Conservation (phyloP, 1,139 yeast genomes). For the Yamadazyma spencermartinsiae region DNA sequence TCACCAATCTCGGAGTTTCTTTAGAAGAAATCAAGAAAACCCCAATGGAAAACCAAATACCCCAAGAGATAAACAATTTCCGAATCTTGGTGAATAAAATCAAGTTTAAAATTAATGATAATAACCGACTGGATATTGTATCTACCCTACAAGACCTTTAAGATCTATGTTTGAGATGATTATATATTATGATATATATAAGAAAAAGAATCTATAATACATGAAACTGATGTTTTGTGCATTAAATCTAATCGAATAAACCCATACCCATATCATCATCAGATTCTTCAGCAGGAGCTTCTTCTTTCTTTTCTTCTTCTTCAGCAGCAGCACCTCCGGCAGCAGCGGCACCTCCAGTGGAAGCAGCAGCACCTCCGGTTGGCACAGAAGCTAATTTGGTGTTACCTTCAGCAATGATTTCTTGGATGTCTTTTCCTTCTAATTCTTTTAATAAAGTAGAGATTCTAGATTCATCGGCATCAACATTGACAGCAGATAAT, state of each 20-base stretch:
- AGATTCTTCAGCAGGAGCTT: slow-evolving; percentile 42
- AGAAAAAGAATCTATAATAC: slow-evolving; percentile 3
- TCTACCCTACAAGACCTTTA: slow-evolving; percentile 3
- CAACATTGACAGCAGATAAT: slow-evolving; percentile 75
- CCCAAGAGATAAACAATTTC: slow-evolving; percentile 29
- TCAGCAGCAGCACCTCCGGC: slow-evolving; percentile 42
- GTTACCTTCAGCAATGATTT: slow-evolving; percentile 78
- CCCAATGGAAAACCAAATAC: not conserved
- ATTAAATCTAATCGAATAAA: slow-evolving; percentile 67
- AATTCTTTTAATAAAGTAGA: slow-evolving; percentile 64
- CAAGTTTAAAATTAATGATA: slow-evolving; percentile 15
- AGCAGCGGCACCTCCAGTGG: slow-evolving; percentile 49
- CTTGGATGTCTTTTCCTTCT: slow-evolving; percentile 76
- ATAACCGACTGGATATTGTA: slow-evolving; percentile 9
- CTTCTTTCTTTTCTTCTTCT: slow-evolving; percentile 39
- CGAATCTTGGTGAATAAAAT: slow-evolving; percentile 30
- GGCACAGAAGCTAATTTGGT: slow-evolving; percentile 82
- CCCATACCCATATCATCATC: slow-evolving; percentile 90
- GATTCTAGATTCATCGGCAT: slow-evolving; percentile 74
- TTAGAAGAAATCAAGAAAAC: no score
- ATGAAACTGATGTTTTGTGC: not conserved
- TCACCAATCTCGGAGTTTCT: not conserved
- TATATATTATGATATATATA: not conserved
- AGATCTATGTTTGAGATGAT: no score
- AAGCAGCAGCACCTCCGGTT: slow-evolving; percentile 79